Evolutionary conservation across 2,329 filamentous ascomycete genomes (phyloP).

Genomic region (Hymenoscyphus fructigenus): DNA sequence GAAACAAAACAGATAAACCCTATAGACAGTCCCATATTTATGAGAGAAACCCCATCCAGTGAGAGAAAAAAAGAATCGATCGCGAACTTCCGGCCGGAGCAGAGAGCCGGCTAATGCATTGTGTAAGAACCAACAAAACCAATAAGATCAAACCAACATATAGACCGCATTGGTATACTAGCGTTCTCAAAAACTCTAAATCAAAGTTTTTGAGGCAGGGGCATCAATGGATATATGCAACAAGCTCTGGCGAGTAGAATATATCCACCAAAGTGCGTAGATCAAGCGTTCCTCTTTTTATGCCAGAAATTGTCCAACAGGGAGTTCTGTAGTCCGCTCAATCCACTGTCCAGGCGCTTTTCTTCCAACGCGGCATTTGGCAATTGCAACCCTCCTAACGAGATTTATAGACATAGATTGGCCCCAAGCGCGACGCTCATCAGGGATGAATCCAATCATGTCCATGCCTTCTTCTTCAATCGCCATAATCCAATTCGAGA

Average conservation of each 20-base stretch:
- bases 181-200: not conserved
- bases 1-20: too few species aligned
- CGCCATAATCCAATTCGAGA: conserved; percentile 29
- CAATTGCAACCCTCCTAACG: conserved; percentile 14
- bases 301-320: conserved; percentile 1
- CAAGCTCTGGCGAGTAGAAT: not conserved
- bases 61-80: too few species aligned
- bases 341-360: conserved; percentile 14
- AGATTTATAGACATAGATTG: conserved; percentile 23
- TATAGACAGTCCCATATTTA: too few species aligned
- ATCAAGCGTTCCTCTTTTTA: not conserved
- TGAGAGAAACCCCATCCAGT: too few species aligned
- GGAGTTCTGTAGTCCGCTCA: conserved; percentile 11
- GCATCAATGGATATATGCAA: not conserved
- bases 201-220: not conserved
- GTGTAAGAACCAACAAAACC: too few species aligned
- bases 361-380: conserved; percentile 19
- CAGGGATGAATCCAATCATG: conserved; percentile 24
- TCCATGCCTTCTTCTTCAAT: conserved; percentile 29
- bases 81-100: too few species aligned
- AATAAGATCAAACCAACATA: too few species aligned
- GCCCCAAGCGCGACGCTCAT: conserved; percentile 21
- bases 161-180: too few species aligned
- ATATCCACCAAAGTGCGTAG: not conserved
- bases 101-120: too few species aligned